A percentile compares a stretch with the other conserved stretches of the same genome.
Conservation (phyloP, 768 basidiomycete species). For the Xerocomus brunneocitrinus region DNA sequence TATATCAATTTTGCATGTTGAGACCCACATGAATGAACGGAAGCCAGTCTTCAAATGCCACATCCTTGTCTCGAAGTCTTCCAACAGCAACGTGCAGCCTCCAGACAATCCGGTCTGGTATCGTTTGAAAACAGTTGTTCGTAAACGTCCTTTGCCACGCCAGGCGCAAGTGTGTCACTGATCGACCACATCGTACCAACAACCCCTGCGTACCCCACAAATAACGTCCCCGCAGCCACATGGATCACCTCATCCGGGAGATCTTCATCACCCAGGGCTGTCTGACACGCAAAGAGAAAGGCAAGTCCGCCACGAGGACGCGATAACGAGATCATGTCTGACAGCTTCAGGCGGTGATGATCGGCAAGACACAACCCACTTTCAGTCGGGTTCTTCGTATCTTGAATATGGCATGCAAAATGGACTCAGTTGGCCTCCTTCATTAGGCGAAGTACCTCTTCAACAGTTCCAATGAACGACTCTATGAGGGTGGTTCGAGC, state of each 20-base stretch:
- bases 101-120: background rate
- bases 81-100: background rate
- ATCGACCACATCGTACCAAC: constrained; percentile 44
- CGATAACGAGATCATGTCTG: too few species aligned
- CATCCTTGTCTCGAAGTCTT: background rate
- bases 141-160: constrained; percentile 32
- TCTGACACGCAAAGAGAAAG: too few species aligned
- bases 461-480: background rate
- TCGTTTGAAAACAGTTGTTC: background rate
- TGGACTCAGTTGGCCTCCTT: background rate
- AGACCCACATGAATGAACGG: too few species aligned
- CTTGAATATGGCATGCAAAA: too few species aligned
- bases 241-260: too few species aligned
- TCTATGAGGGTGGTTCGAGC: background rate
- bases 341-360: too few species aligned
- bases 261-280: too few species aligned
- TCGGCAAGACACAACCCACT: too few species aligned
- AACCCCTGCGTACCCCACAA: constrained; percentile 20
- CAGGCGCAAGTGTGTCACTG: constrained; percentile 33
- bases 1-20: too few species aligned
- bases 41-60: background rate
- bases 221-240: too few species aligned
- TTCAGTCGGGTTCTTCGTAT: too few species aligned
- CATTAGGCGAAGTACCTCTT: background rate
- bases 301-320: too few species aligned